Evolutionary conservation across 768 basidiomycete species (phyloP).

Genomic region (Punctularia strigosozonata): DNA sequence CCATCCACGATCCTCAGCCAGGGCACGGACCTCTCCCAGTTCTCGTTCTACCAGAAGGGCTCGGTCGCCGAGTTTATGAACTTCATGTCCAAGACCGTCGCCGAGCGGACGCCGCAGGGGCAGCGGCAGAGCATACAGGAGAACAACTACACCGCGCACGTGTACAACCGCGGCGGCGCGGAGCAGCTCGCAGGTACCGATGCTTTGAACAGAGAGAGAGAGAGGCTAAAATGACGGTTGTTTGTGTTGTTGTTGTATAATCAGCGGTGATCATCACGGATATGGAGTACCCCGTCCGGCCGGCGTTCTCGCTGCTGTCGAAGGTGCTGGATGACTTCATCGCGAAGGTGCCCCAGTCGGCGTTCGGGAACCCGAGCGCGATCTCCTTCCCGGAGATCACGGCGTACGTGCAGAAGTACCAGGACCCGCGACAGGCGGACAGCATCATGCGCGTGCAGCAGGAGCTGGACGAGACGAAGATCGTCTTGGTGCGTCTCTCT

Average conservation of each 20-base stretch:
- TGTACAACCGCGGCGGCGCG: slow-evolving; percentile 82
- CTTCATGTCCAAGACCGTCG: slow-evolving; percentile 90
- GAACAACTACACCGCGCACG: slow-evolving; percentile 87
- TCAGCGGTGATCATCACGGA: slow-evolving; percentile 88
- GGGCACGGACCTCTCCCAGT: slow-evolving; percentile 76
- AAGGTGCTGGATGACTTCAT: slow-evolving; percentile 92
- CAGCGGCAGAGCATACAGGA: slow-evolving; percentile 93
- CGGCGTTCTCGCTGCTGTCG: slow-evolving; percentile 89
- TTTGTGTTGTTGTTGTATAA: slow-evolving; percentile 1
- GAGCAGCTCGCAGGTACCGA: slow-evolving; percentile 73
- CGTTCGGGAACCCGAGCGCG: slow-evolving; percentile 50
- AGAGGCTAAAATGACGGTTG: too few relatives aligned
- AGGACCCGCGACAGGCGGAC: slow-evolving; percentile 95
- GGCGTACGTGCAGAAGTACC: slow-evolving; percentile 81
- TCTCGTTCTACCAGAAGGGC: slow-evolving; percentile 88
- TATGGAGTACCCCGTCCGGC: slow-evolving; percentile 91
- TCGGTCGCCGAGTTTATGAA: slow-evolving; percentile 86
- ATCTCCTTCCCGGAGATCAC: slow-evolving; percentile 72
- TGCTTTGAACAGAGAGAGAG: background rate
- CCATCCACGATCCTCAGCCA: slow-evolving; percentile 51
- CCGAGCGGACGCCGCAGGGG: slow-evolving; percentile 75
- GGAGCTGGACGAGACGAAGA: slow-evolving; percentile 98
- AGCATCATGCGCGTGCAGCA: slow-evolving; percentile 97
- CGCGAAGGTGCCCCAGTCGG: slow-evolving; percentile 60
- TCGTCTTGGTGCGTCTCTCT: slow-evolving; percentile 66